Conservation (phyloP, 495 filamentous ascomycete genomes). For the Lepraria neglecta region DNA sequence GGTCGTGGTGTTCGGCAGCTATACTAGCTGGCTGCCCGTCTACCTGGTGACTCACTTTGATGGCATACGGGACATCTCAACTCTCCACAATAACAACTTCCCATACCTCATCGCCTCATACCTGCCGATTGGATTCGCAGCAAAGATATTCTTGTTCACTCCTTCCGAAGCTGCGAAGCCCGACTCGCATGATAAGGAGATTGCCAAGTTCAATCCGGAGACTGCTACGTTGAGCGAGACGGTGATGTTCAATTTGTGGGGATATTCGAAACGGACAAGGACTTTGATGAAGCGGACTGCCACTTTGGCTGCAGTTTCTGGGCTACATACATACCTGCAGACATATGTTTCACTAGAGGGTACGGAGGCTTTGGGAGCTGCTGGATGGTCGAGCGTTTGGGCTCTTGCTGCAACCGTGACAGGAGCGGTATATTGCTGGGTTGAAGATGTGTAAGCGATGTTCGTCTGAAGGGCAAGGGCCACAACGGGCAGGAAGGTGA, state of each 20-base stretch:
- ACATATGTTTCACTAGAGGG: conserved; percentile 57
- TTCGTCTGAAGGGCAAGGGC: conserved; percentile 21
- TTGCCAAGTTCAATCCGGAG: conserved; percentile 44
- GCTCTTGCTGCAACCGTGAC: conserved; percentile 52
- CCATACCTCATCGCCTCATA: conserved; percentile 46
- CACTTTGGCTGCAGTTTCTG: conserved; percentile 49
- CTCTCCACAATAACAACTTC: conserved; percentile 49
- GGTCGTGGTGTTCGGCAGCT: conserved; percentile 56
- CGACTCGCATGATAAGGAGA: conserved; percentile 32
- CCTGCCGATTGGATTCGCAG: conserved; percentile 61
- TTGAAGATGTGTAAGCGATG: conserved; percentile 47
- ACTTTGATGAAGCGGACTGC: conserved; percentile 58
- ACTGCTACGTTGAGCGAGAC: conserved; percentile 54
- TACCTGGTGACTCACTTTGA: conserved; percentile 65
- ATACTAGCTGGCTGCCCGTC: conserved; percentile 57
- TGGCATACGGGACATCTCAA: conserved; percentile 55
- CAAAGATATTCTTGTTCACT: conserved; percentile 67
- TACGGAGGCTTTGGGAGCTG: conserved; percentile 59
- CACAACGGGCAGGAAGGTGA: neutral
- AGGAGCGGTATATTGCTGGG: conserved; percentile 55
- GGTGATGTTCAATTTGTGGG: conserved; percentile 54
- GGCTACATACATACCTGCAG: conserved; percentile 59
- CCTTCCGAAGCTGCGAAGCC: conserved; percentile 49
- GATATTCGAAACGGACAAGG: conserved; percentile 56
- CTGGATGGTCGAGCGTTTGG: conserved; percentile 67